Conservation (phyloP, 352 stramenopile species). For the Phytophthora pini region DNA sequence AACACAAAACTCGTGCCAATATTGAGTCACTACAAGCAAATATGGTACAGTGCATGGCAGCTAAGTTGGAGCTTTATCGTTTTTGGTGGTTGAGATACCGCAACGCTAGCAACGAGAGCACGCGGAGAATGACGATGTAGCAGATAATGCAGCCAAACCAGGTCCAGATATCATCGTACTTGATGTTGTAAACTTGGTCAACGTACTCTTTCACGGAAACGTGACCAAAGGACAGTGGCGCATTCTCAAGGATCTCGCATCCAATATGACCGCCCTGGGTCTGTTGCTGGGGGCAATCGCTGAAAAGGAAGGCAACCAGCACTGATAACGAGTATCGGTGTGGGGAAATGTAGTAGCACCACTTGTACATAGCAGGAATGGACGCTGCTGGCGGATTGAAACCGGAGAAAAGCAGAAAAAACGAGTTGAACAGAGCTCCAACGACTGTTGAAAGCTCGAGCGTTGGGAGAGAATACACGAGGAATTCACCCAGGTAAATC, state of each 20-base stretch:
- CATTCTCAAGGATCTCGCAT: slow-evolving; percentile 14
- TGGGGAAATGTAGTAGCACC: slow-evolving; percentile 44
- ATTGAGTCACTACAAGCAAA: too few species aligned
- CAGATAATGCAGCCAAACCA: slow-evolving; percentile 29
- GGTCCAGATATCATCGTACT: slow-evolving; percentile 27
- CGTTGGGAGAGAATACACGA: slow-evolving; percentile 18
- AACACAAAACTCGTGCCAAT: too few species aligned
- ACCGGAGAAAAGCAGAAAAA: slow-evolving; percentile 56
- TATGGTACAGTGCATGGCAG: too few species aligned
- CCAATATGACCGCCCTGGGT: neutral
- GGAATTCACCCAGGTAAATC: slow-evolving; percentile 37
- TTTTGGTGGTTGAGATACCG: slow-evolving; percentile 22
- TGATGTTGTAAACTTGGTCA: slow-evolving; percentile 41
- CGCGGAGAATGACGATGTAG: slow-evolving; percentile 27
- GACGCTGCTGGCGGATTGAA: slow-evolving; percentile 50
- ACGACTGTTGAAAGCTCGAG: slow-evolving; percentile 16
- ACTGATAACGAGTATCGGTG: neutral
- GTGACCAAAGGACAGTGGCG: slow-evolving; percentile 7
- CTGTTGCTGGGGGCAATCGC: neutral
- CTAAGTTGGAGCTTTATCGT: neutral
- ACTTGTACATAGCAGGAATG: slow-evolving; percentile 51
- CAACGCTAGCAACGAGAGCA: slow-evolving; percentile 19
- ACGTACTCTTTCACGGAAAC: slow-evolving; percentile 27
- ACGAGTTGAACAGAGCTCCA: slow-evolving; percentile 19
- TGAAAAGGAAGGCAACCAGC: slow-evolving; percentile 1